Evolutionary conservation across 2,329 filamentous ascomycete species (phyloP).

Genomic region (Trichophyton mentagrophytes): DNA sequence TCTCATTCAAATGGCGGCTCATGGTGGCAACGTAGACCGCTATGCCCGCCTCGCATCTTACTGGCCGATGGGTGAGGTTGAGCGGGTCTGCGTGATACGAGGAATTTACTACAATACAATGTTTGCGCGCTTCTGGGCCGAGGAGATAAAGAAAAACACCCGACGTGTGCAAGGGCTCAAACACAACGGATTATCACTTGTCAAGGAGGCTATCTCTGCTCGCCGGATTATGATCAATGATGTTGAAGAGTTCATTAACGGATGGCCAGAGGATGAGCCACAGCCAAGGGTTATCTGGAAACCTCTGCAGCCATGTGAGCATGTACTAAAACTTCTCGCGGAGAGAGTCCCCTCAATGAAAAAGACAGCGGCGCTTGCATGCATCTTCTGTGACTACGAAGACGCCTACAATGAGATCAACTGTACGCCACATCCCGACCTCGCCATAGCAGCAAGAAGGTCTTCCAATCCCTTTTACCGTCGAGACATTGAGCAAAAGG

Average conservation of each 20-base stretch:
- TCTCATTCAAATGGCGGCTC: conserved; percentile 29
- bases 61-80: conserved; percentile 13
- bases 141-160: not conserved
- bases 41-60: conserved; percentile 27
- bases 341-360: not conserved
- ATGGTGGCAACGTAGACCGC: conserved; percentile 29
- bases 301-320: not conserved
- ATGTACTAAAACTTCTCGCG: not conserved
- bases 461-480: not conserved
- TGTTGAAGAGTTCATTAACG: not conserved
- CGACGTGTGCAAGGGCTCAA: not conserved
- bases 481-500: not conserved
- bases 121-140: conserved; percentile 19
- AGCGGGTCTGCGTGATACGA: conserved; percentile 20
- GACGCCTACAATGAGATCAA: not conserved
- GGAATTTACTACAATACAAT: conserved; percentile 29
- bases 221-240: conserved; percentile 11
- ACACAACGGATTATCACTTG: not conserved
- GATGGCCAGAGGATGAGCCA: not conserved
- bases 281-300: not conserved
- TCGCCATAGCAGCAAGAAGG: not conserved
- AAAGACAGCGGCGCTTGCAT: not conserved
- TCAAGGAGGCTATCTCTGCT: conserved; percentile 5
- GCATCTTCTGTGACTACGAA: conserved; percentile 3
- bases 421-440: not conserved